Evolutionary conservation across 306 rosid species (phyloP).

Genomic region (Cucurbita maxima): DNA sequence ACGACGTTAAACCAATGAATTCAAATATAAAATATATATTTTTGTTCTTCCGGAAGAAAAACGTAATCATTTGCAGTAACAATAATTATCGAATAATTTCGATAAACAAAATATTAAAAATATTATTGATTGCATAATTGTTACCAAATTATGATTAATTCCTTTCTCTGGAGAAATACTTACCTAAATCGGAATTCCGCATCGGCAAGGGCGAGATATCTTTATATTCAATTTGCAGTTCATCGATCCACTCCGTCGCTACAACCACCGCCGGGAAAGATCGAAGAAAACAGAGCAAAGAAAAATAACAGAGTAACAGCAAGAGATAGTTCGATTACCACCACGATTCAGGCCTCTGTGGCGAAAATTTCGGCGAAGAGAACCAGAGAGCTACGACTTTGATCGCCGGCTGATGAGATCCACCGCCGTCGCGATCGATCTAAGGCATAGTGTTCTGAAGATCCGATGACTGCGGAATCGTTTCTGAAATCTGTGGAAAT

Average conservation of each 20-base stretch:
- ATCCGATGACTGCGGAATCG: not conserved
- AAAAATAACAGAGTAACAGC: not conserved
- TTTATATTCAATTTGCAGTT: slow-evolving; percentile 41
- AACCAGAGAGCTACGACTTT: slow-evolving; percentile 10
- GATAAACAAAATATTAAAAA: too few species aligned
- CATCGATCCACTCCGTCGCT: slow-evolving; percentile 45
- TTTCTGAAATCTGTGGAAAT: too few species aligned
- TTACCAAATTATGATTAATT: too few species aligned
- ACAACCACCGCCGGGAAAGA: not conserved
- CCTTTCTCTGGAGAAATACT: too few species aligned
- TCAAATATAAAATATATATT: too few species aligned
- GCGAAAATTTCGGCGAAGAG: slow-evolving; percentile 2
- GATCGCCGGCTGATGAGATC: not conserved
- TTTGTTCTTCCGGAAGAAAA: too few species aligned
- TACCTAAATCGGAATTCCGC: slow-evolving; percentile 39
- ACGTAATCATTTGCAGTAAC: too few species aligned
- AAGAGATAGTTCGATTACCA: not conserved
- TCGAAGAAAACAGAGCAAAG: not conserved
- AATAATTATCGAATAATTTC: too few species aligned
- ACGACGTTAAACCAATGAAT: too few species aligned
- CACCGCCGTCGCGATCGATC: not conserved
- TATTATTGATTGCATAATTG: too few species aligned
- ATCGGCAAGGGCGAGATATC: slow-evolving; percentile 50
- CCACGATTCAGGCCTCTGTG: slow-evolving; percentile 7
- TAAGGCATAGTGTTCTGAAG: not conserved